Evolutionary conservation across 2,329 filamentous ascomycete species (phyloP).

Genomic region (Lachnellula occidentalis): DNA sequence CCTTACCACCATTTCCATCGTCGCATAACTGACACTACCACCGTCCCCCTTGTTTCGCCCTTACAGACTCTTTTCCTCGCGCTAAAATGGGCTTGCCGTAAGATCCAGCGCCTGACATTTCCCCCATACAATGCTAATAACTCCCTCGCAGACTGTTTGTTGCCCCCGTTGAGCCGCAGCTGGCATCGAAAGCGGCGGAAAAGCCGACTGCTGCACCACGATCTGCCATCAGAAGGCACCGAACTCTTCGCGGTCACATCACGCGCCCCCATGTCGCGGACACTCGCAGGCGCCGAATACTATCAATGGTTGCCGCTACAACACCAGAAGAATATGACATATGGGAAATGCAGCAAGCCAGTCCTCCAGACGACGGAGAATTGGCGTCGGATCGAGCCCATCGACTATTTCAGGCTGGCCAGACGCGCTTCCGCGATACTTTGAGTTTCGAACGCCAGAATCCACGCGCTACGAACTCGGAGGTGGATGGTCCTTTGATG

Average conservation of each 20-base stretch:
- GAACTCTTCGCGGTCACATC: constrained; percentile 16
- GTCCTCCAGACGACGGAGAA: constrained; percentile 7
- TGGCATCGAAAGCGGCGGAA: constrained; percentile 24
- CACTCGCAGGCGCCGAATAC: constrained; percentile 20
- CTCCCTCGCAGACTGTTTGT: constrained; percentile 27
- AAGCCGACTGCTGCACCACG: constrained; percentile 24
- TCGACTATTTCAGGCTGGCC: constrained; percentile 18
- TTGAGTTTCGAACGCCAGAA: constrained; percentile 20
- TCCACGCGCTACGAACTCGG: constrained; percentile 5
- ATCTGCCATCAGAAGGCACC: constrained; percentile 29
- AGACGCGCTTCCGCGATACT: constrained; percentile 16
- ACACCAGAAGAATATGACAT: constrained; percentile 15
- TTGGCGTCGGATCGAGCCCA: constrained; percentile 8
- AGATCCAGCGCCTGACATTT: constrained; percentile 17
- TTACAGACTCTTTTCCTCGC: constrained; percentile 1
- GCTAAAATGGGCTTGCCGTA: constrained; percentile 31
- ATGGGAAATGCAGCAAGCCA: constrained; percentile 10
- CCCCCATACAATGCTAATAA: constrained; percentile 23
- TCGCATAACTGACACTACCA: constrained; percentile 12
- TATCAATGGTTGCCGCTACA: constrained; percentile 12
- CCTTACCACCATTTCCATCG: constrained; percentile 9
- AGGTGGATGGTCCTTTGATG: constrained; percentile 23
- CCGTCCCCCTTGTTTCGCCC: background rate
- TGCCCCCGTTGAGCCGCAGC: constrained; percentile 26
- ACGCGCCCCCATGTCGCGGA: constrained; percentile 15